A percentile compares a stretch with the other conserved stretches of the same genome.
phyloP scores from a whole-genome alignment of 2,329 filamentous ascomycete genomes.

The Monosporascus sp. region DNA sequence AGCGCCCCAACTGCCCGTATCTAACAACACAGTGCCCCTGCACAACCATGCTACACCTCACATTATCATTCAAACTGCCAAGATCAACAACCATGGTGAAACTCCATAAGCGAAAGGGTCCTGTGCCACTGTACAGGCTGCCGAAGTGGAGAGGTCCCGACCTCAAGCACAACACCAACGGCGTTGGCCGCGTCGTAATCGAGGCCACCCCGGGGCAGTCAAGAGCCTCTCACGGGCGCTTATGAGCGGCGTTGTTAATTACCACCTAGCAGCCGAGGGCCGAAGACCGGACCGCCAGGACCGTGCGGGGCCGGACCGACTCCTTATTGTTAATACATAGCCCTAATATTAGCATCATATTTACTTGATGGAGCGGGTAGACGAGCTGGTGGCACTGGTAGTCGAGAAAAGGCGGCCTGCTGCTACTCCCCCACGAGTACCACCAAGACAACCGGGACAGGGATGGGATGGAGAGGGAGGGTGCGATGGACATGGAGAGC shows the following conservation, averaged over 20 bases:
- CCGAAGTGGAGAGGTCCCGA: neutral
- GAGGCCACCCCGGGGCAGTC: neutral
- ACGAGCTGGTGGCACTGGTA: neutral
- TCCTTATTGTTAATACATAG: no score
- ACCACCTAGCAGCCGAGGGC: neutral
- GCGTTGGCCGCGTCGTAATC: neutral
- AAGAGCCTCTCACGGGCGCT: neutral
- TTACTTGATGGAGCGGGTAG: no score
- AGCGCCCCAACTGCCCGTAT: no score
- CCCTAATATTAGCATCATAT: no score
- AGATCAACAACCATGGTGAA: no score
- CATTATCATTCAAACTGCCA: no score
- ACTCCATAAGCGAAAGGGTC: neutral
- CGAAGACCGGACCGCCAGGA: neutral
- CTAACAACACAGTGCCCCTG: no score
- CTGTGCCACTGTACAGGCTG: neutral
- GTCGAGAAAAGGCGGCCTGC: neutral
- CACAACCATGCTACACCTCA: no score
- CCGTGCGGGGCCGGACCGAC: neutral
- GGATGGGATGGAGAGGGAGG: no score
- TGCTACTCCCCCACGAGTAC: no score
- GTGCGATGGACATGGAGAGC: neutral
- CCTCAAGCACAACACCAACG: neutral
- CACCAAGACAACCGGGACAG: neutral
- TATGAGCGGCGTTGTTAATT: neutral